phyloP scores from a whole-genome alignment of 208 protist genomes.

The Wallacemonas sp. region DNA sequence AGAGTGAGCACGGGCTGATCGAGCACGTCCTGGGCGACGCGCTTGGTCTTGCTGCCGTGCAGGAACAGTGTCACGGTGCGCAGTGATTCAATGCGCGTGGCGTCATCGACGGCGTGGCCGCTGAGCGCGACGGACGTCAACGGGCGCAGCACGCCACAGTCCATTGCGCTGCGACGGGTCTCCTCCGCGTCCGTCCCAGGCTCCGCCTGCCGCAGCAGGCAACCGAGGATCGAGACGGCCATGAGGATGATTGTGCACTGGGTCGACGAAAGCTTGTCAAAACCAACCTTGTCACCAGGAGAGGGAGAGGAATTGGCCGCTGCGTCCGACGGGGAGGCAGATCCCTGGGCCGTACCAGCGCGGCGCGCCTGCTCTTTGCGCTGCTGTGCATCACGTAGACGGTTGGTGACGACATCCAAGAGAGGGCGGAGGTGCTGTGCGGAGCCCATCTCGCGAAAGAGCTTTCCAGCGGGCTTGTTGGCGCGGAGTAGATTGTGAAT shows the following conservation, averaged over 20 bases:
- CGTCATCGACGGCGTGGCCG: constrained; percentile 67
- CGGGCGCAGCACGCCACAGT: constrained; percentile 53
- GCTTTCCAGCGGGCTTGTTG: constrained; percentile 84
- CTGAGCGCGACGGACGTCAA: constrained; percentile 61
- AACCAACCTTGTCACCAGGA: too few species aligned
- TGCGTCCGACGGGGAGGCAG: background rate
- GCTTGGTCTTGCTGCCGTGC: constrained; percentile 19
- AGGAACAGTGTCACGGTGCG: constrained; percentile 59
- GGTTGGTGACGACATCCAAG: constrained; percentile 39
- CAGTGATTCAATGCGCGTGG: constrained; percentile 71
- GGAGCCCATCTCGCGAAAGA: constrained; percentile 83
- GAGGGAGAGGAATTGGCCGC: background rate
- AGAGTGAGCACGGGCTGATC: constrained; percentile 3
- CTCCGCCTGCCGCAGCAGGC: constrained; percentile 52
- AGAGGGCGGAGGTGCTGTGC: constrained; percentile 50
- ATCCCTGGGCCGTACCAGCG: too few species aligned
- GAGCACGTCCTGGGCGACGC: constrained; percentile 56
- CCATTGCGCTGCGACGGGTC: constrained; percentile 11
- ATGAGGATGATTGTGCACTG: constrained; percentile 31
- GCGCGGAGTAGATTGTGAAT: constrained; percentile 79
- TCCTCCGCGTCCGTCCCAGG: constrained; percentile 22
- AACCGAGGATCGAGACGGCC: constrained; percentile 56
- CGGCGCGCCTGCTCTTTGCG: constrained; percentile 7
- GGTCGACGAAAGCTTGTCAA: background rate
- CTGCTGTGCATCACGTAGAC: constrained; percentile 22